Conservation (phyloP, 2,329 filamentous ascomycete species). For the Diaporthe capsici region DNA sequence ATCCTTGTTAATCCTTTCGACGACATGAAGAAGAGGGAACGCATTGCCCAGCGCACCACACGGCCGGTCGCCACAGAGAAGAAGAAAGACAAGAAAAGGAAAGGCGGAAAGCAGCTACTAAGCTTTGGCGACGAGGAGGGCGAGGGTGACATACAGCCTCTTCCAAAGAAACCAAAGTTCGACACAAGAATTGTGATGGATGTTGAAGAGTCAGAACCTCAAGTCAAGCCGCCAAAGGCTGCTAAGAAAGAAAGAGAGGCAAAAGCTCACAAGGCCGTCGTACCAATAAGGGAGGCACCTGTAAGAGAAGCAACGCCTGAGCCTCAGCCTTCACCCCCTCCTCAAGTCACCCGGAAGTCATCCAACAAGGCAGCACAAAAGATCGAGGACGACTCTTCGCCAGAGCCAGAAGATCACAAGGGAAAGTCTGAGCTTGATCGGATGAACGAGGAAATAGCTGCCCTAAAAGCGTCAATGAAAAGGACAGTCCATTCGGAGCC, state of each 20-base stretch:
- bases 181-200: slow-evolving; percentile 81
- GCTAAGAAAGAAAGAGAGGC: slow-evolving; percentile 48
- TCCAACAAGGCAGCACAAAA: slow-evolving; percentile 37
- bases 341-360: slow-evolving; percentile 9
- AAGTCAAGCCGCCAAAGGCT: slow-evolving; percentile 47
- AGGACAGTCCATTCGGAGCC: slow-evolving; percentile 68
- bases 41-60: slow-evolving; percentile 65
- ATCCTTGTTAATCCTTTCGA: slow-evolving; percentile 86
- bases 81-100: slow-evolving; percentile 78
- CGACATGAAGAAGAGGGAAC: slow-evolving; percentile 80
- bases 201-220: slow-evolving; percentile 51
- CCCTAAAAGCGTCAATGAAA: slow-evolving; percentile 86
- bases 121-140: slow-evolving; percentile 84
- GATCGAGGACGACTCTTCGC: slow-evolving; percentile 51
- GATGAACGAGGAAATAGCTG: slow-evolving; percentile 85
- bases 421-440: slow-evolving; percentile 71
- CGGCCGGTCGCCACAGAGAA: slow-evolving; percentile 60
- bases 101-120: slow-evolving; percentile 80
- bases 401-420: slow-evolving; percentile 52
- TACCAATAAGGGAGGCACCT: slow-evolving; percentile 46
- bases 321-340: slow-evolving; percentile 29
- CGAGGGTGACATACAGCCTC: slow-evolving; percentile 67
- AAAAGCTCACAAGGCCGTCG: slow-evolving; percentile 35
- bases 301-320: slow-evolving; percentile 47
- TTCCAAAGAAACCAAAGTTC: slow-evolving; percentile 83